Base-by-base conservation (phyloP, 1,284 basidiomycete genomes). In the Ganoderma meredithae region DNA sequence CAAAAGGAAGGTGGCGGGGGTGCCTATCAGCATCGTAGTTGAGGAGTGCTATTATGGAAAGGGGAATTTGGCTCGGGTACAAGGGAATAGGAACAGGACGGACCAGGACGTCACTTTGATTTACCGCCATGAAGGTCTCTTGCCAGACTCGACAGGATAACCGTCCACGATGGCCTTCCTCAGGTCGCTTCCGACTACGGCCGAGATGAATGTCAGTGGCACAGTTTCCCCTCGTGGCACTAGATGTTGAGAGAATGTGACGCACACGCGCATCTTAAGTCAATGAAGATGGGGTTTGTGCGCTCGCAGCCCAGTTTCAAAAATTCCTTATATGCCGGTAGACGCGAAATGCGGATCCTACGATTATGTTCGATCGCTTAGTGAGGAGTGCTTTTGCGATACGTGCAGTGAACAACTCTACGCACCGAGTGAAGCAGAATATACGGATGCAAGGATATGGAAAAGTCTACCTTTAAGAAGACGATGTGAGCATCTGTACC, bases 261-360 rank as follows among this genome's bases (percentile, higher is more conserved):
- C 84, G 72, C 67, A 87, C 86, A 85, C 71, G 84, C 86, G 69
- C 85, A 86, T 7, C 79, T 81, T 25, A 82, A 71, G 62, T 83
- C 81, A 4, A 88, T 76, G 19, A 87, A 76, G 40, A 89, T 81
- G 6, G 85, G 83, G 59, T 79, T 77, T 25, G 77, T 68, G 22
- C 79, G 81, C 4, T 80, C 76, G 25, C 76, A 74, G 0, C 78
- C 77, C 1, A 87, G 76, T 55, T 80, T 72, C 3, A 87, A 73
- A 10, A 81, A 81, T 15, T 80, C 74, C 5, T 74, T 65, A 75
- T 88, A 88, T 0, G 75, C 81, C 7, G 83, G 83, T 13, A 81
- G 74, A 9, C 76, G 79, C 4, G 81, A 77, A 39, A 85, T 70
- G 19, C 69, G 68, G 25, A 76, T 60, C 80, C 74, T 81, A 47